phyloP scores from a whole-genome alignment of 108 stramenopile genomes.

The Cylindrotheca closterium region DNA sequence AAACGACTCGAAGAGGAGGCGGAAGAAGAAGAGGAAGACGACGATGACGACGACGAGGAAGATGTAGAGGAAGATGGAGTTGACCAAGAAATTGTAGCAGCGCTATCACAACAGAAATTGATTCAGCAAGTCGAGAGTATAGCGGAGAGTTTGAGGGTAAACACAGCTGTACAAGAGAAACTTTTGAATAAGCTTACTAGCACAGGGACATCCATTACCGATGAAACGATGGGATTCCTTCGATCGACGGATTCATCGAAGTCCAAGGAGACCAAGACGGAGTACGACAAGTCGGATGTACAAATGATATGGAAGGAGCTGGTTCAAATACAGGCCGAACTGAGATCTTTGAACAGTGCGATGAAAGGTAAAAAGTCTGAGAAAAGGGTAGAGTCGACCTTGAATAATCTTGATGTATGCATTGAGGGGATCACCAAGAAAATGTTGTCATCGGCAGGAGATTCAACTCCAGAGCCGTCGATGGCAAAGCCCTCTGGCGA shows the following conservation, averaged over 20 bases:
- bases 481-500: not conserved
- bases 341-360: slow-evolving; percentile 6
- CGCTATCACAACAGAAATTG: slow-evolving; percentile 8
- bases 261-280: not conserved
- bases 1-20: not conserved
- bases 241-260: not conserved
- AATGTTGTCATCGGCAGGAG: not conserved
- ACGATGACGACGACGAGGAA: slow-evolving; percentile 30
- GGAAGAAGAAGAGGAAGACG: slow-evolving; percentile 23
- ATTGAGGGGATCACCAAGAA: slow-evolving; percentile 2
- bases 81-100: slow-evolving; percentile 17
- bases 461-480: not conserved
- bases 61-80: slow-evolving; percentile 5
- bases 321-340: slow-evolving; percentile 22
- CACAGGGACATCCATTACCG: slow-evolving; percentile 27
- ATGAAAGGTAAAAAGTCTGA: slow-evolving; percentile 5
- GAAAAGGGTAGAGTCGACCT: not conserved
- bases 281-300: slow-evolving; percentile 1
- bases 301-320: slow-evolving; percentile 12
- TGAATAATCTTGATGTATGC: slow-evolving; percentile 17
- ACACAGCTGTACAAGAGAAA: slow-evolving; percentile 29
- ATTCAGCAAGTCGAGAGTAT: slow-evolving; percentile 21
- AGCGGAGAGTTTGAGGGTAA: slow-evolving; percentile 16
- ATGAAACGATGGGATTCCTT: slow-evolving; percentile 42
- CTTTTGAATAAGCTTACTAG: slow-evolving; percentile 32